These are phyloP conservation scores for Saposhnikovia divaricata DNA, from an alignment of 129 eudicot genomes.

Conservation along the genomic window DNA sequence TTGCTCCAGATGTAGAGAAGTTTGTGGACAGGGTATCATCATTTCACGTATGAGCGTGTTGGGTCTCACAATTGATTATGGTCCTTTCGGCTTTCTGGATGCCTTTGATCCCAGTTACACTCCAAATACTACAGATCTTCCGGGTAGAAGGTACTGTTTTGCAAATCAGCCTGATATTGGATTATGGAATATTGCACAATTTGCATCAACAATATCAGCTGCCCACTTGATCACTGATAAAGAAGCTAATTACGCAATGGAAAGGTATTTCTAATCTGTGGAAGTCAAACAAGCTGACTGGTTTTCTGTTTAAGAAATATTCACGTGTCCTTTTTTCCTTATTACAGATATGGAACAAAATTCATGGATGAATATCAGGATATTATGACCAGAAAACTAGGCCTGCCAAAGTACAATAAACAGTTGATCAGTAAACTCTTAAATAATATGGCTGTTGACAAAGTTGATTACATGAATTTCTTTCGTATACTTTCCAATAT, in stretches of 20 bases:
- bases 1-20: too few species aligned
- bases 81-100: conserved; percentile 98
- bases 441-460: conserved; percentile 96
- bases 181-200: conserved; percentile 92
- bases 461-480: conserved; percentile 98
- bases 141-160: conserved; percentile 93
- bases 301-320: conserved; percentile 11
- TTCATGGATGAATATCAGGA: conserved; percentile 97
- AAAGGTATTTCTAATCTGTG: conserved; percentile 43
- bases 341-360: conserved; percentile 76
- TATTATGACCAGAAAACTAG: conserved; percentile 84
- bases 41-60: conserved; percentile 96
- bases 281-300: background rate
- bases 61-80: conserved; percentile 96
- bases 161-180: conserved; percentile 99
- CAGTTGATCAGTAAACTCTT: conserved; percentile 78
- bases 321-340: background rate
- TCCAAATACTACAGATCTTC: conserved; percentile 99
- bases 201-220: conserved; percentile 64
- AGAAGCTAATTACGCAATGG: conserved; percentile 84
- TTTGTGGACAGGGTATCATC: too few species aligned
- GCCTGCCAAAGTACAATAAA: conserved; percentile 78
- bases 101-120: conserved; percentile 98
- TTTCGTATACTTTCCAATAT: conserved; percentile 79
- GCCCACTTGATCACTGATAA: conserved; percentile 64